phyloP scores from a whole-genome alignment of 2,329 filamentous ascomycete species.

The Calonectria ilicicola region DNA sequence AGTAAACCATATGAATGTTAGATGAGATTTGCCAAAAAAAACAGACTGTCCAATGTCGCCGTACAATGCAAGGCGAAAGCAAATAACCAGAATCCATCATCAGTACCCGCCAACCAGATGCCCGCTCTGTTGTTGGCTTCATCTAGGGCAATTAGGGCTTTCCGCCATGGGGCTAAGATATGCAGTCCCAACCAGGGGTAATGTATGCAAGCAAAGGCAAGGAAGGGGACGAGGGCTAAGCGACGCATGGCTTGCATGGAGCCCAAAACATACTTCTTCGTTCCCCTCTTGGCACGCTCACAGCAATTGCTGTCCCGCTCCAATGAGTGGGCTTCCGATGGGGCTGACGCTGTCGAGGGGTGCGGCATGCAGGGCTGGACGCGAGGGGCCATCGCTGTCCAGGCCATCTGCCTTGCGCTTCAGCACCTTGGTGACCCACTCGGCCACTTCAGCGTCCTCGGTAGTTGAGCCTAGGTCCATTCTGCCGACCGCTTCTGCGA shows the following conservation, averaged over 20 bases:
- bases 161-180: background rate
- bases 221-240: background rate
- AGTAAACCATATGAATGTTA: conserved; percentile 8
- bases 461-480: conserved; percentile 55
- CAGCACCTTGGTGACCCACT: conserved; percentile 83
- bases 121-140: conserved; percentile 44
- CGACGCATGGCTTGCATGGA: background rate
- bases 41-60: conserved; percentile 21
- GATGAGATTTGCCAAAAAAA: conserved; percentile 5
- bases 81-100: background rate
- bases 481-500: conserved; percentile 58
- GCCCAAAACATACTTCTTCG: background rate
- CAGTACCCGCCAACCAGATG: conserved; percentile 40
- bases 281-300: conserved; percentile 1
- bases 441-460: conserved; percentile 84
- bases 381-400: conserved; percentile 61
- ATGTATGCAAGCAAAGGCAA: background rate
- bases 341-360: conserved; percentile 81
- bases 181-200: background rate
- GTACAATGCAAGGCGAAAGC: conserved; percentile 17
- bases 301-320: background rate
- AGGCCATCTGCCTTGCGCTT: conserved; percentile 66
- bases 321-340: conserved; percentile 53
- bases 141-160: conserved; percentile 4
- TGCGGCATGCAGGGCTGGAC: conserved; percentile 89